Evolutionary conservation across 345 rosid species (phyloP), one percentile per base, ranked within the genome.

Genomic region (Pelargonium nanum): DNA sequence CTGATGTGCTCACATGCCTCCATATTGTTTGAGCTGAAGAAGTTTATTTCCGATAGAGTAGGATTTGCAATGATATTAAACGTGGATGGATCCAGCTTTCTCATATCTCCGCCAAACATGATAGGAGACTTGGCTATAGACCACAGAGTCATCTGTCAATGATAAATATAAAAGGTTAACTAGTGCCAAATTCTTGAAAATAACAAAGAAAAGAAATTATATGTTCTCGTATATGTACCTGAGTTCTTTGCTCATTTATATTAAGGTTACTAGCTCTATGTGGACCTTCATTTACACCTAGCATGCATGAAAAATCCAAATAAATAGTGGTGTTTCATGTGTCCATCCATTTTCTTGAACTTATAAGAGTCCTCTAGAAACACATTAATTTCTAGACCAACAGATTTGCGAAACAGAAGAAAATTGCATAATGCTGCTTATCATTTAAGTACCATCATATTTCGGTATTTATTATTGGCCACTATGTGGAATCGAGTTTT

Each of bases 71-170:
- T 84, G 60, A 89, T 65, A 68, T 44, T 71, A 67, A 68, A 86
- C 28, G 93, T 84, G 25, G 74, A n/a, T 2, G 67, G 74, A 59
- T 86, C 89, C 22, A 89, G 81, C 30, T 77, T 81, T 68, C 87
- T 76, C 53, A 81, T 77, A 70, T 89, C 96, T 61, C 96, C 96
- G 63, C 96, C 96, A 70, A 81, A 89, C 87, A 89, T 82, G 32
- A 89, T 83, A 68, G 96, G 96, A 17, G 96, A 89, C 81, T 77
- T 89, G 32, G 85, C 91, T 59, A 89, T 89, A 56, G 85, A 80
- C 96, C 96, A 89, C 80, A 86, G 74, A 53, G 93, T 89, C 85
- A 89, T 82, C 96, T 89, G 78, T 20, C 24, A 68, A 70, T 55
- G 44, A 34, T 63, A 76, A 59, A 17, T 16, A 34, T 20, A 50